These are phyloP conservation scores for Aspergillus avenaceus DNA, from an alignment of 495 filamentous ascomycete species.

Conservation along the genomic window DNA sequence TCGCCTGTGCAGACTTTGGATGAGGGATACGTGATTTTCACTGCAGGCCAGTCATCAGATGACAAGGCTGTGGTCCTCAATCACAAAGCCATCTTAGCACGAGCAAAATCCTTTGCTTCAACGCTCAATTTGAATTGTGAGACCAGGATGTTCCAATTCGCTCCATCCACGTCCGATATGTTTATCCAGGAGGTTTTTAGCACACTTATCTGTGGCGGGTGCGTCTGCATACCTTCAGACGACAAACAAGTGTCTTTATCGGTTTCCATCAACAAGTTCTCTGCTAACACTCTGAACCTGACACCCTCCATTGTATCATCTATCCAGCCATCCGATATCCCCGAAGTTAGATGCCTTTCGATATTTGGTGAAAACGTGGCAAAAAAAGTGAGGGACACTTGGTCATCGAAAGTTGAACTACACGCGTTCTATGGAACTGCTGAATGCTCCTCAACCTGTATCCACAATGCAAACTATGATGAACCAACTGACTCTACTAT, in stretches of 20 bases:
- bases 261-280: constrained; percentile 28
- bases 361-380: constrained; percentile 17
- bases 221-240: constrained; percentile 41
- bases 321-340: constrained; percentile 15
- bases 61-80: constrained; percentile 37
- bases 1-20: constrained; percentile 19
- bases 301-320: constrained; percentile 27
- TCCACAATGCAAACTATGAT: constrained; percentile 12
- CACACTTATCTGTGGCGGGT: constrained; percentile 39
- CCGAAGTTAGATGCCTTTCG: constrained; percentile 13
- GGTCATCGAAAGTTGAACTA: constrained; percentile 16
- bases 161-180: constrained; percentile 40
- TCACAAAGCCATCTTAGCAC: constrained; percentile 39
- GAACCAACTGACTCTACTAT: constrained; percentile 14
- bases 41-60: constrained; percentile 41
- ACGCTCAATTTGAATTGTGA: constrained; percentile 39
- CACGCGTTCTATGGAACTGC: constrained; percentile 33
- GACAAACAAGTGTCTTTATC: constrained; percentile 22
- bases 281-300: constrained; percentile 30
- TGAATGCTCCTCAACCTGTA: constrained; percentile 32
- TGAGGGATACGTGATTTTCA: constrained; percentile 52
- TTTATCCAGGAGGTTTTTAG: constrained; percentile 38
- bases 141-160: constrained; percentile 57
- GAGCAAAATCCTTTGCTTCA: constrained; percentile 43
- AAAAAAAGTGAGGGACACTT: constrained; percentile 8